phyloP scores from a whole-genome alignment of 345 rosid species.

The Raphanus raphanistrum region DNA sequence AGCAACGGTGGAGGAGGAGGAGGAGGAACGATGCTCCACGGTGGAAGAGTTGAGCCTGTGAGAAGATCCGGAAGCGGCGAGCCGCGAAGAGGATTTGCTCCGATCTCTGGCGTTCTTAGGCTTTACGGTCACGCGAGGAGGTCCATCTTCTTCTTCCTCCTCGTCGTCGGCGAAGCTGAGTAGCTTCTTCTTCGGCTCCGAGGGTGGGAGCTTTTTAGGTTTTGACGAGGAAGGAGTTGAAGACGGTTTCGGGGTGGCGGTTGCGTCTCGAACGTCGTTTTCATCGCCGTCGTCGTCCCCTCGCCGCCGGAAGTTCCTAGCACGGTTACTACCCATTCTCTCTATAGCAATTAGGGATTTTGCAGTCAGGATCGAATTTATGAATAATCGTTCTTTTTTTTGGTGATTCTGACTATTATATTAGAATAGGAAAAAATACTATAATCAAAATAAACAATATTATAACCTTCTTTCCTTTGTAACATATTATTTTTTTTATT shows the following conservation, averaged over 20 bases:
- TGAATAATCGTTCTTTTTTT: not conserved
- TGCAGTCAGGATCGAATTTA: not conserved
- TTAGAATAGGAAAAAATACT: not conserved
- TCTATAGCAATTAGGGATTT: not conserved
- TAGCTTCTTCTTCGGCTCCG: conserved; percentile 48
- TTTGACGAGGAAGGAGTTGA: conserved; percentile 43
- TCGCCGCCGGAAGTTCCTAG: conserved; percentile 81
- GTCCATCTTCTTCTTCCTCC: conserved; percentile 45
- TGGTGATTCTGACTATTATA: not conserved
- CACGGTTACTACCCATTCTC: conserved; percentile 58
- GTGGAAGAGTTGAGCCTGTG: conserved; percentile 55
- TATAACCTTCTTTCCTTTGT: no score
- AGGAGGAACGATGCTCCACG: conserved; percentile 56
- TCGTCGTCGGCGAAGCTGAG: conserved; percentile 94
- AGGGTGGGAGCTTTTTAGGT: conserved; percentile 53
- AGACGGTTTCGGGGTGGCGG: conserved; percentile 34
- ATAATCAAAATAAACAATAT: no score
- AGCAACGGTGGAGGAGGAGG: conserved; percentile 36
- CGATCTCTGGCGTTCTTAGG: conserved; percentile 36
- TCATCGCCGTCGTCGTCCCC: conserved; percentile 44
- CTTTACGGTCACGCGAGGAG: conserved; percentile 25
- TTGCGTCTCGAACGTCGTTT: conserved; percentile 9
- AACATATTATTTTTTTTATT: no score
- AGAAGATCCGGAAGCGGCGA: conserved; percentile 45
- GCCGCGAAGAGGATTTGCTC: conserved; percentile 51